Conservation (phyloP, 2,329 filamentous ascomycete species). For the Furcasterigmium furcatum region DNA sequence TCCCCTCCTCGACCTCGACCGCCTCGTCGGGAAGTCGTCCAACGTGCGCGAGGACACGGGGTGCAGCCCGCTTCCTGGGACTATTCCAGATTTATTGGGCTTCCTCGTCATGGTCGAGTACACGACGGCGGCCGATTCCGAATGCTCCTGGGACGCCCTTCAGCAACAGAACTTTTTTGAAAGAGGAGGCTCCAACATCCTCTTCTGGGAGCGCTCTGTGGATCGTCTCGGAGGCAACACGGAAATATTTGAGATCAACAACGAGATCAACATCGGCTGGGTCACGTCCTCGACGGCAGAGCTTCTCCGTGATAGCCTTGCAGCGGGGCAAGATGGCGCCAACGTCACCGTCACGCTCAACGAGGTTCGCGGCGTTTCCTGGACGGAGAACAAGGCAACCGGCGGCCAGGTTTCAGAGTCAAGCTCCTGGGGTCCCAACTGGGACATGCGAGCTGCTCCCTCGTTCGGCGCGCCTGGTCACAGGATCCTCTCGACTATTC, state of each 20-base stretch:
- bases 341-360: conserved; percentile 12
- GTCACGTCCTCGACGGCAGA: too few species aligned
- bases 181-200: conserved; percentile 35
- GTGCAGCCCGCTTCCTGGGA: conserved; percentile 18
- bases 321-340: conserved; percentile 1
- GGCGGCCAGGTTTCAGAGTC: conserved; percentile 50
- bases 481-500: conserved; percentile 55
- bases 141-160: too few species aligned
- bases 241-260: not conserved
- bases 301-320: conserved; percentile 1
- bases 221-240: not conserved
- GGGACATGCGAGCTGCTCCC: conserved; percentile 54
- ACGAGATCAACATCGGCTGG: too few species aligned
- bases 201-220: conserved; percentile 15
- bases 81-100: conserved; percentile 33
- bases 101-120: conserved; percentile 35
- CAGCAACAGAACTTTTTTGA: conserved; percentile 33
- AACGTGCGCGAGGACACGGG: not conserved
- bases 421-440: conserved; percentile 60
- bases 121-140: conserved; percentile 15
- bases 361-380: conserved; percentile 1
- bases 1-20: not conserved
- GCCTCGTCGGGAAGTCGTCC: not conserved
- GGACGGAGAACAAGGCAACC: conserved; percentile 33
- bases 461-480: conserved; percentile 54